Base-by-base conservation (phyloP, 495 filamentous ascomycete genomes). In the Aspergillus funiculosus region DNA sequence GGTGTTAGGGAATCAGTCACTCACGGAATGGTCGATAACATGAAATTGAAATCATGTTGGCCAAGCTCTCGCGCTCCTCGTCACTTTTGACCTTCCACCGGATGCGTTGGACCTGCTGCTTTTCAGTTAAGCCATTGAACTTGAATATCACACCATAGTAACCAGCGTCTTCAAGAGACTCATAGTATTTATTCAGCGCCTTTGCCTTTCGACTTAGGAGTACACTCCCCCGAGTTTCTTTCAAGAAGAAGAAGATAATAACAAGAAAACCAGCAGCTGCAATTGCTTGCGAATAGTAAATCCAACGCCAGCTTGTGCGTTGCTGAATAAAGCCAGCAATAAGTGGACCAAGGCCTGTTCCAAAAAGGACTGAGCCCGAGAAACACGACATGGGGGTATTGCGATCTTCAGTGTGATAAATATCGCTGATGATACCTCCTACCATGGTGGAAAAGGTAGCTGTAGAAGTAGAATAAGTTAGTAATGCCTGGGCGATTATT, bases 311-410 rank as follows among this genome's bases (percentile, higher is more conserved):
- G 20, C 62, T 74, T 5, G 74, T 66, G 32, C 78, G 68, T 34
- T 83, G 64, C 1, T 81, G 80, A 51, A 97, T 83, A 15, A 82
- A 79, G 1, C 86, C 83, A 14, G 74, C 75, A 7, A 86, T 65
- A 2, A 96, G 58, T 1, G 91, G 89, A 0, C 89, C 91, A 0
- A 85, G 63, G 2, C 89, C 90, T 0, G 87, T 95, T 2, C 90
- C 92, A 10, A 84, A 74, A 9, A 96, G 64, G 0, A 86, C 89
- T 21, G 73, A 70, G 2, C 82, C 85, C 1, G 83, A 80, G 59
- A 94, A 95, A 2, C 92, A 56, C 1, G 88, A 82, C 91, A 97
- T 97, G 2, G 90, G 86, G 2, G 83, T 86, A 55, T 95, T 95
- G 20, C 91, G 73, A 30, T 83, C 83, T 52, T 85, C 63, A 6